phyloP scores from a whole-genome alignment of 768 basidiomycete genomes.

The Pluteus cervinus region DNA sequence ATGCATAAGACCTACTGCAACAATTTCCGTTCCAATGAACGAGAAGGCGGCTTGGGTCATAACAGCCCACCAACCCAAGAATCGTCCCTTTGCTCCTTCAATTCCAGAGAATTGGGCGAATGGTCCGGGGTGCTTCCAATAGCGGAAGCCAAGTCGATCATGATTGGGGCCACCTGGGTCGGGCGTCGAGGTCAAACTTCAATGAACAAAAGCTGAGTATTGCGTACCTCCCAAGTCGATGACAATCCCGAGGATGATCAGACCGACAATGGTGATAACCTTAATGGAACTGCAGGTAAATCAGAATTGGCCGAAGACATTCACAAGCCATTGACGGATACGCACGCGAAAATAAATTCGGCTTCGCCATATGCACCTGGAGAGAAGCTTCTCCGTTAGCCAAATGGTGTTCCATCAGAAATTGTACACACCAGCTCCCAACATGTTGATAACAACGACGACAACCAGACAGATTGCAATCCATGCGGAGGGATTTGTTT shows the following conservation, averaged over 20 bases:
- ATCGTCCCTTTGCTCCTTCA: constrained; percentile 63
- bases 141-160: constrained; percentile 67
- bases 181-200: not conserved
- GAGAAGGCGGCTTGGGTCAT: constrained; percentile 90
- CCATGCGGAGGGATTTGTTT: constrained; percentile 67
- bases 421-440: constrained; percentile 57
- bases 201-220: not conserved
- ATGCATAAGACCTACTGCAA: constrained; percentile 51
- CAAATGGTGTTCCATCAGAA: not conserved
- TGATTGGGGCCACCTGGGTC: constrained; percentile 68
- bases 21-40: constrained; percentile 90
- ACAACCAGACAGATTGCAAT: constrained; percentile 73
- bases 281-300: constrained; percentile 59
- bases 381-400: not conserved
- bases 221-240: constrained; percentile 69
- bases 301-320: not conserved
- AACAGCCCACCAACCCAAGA: constrained; percentile 53
- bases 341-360: constrained; percentile 81
- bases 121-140: constrained; percentile 87
- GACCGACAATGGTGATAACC: constrained; percentile 75
- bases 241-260: constrained; percentile 65
- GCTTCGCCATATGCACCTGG: constrained; percentile 75
- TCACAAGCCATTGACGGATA: constrained; percentile 22
- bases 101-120: constrained; percentile 71
- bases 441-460: constrained; percentile 68